These are phyloP conservation scores for Pseudozyma tsukubaensis DNA, from an alignment of 1,284 basidiomycete species.

Conservation along the genomic window DNA sequence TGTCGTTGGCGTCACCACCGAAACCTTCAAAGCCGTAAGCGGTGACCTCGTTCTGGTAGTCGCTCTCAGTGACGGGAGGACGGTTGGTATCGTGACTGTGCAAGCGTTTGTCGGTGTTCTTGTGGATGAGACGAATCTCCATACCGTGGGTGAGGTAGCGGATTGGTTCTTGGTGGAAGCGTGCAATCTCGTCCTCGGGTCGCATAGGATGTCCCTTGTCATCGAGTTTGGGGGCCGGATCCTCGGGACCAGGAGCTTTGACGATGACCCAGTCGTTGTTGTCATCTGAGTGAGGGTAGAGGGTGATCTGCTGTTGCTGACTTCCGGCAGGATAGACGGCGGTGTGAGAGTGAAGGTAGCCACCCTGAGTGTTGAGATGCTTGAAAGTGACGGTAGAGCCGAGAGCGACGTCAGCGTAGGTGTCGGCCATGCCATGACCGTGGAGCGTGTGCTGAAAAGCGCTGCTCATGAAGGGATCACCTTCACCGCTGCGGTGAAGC, in stretches of 20 bases:
- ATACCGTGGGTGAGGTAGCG: slow-evolving; percentile 77
- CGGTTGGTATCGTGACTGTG: slow-evolving; percentile 90
- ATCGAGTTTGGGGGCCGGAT: slow-evolving; percentile 71
- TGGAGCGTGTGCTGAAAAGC: slow-evolving; percentile 96
- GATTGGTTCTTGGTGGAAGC: slow-evolving; percentile 71
- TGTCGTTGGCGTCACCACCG: slow-evolving; percentile 89
- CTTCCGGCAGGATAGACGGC: slow-evolving; percentile 81
- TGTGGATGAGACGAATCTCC: slow-evolving; percentile 86
- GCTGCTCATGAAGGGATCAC: slow-evolving; percentile 98
- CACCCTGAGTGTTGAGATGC: slow-evolving; percentile 95
- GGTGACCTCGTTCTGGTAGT: slow-evolving; percentile 99
- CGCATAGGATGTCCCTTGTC: slow-evolving; percentile 58
- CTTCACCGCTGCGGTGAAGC: slow-evolving; percentile 88
- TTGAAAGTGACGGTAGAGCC: slow-evolving; percentile 86
- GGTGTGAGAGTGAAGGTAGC: slow-evolving; percentile 93
- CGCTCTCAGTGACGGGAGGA: slow-evolving; percentile 95
- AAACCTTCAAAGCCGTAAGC: slow-evolving; percentile 91
- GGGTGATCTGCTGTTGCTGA: slow-evolving; percentile 94
- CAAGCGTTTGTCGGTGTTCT: slow-evolving; percentile 83
- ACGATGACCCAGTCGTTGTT: slow-evolving; percentile 91
- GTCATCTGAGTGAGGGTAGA: slow-evolving; percentile 92
- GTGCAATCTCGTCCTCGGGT: slow-evolving; percentile 54
- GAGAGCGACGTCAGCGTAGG: slow-evolving; percentile 84
- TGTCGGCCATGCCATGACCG: slow-evolving; percentile 91
- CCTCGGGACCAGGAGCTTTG: slow-evolving; percentile 71